Base-by-base conservation (phyloP, 2,329 filamentous ascomycete genomes). In the Dothidotthia symphoricarpi region DNA sequence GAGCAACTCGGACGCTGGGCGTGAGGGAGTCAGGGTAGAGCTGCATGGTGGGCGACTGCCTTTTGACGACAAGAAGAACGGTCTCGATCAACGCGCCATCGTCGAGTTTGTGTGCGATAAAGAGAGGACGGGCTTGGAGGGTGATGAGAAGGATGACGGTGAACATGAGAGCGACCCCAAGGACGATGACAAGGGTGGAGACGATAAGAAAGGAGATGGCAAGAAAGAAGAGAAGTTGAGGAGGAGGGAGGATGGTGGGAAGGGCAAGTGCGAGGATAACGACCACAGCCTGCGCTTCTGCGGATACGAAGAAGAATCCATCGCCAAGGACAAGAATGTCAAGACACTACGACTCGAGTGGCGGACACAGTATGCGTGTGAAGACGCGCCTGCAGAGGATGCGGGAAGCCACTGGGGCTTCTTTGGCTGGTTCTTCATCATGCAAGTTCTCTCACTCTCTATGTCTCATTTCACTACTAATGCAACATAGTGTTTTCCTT, bases 391-490 rank as follows among this genome's bases (percentile, higher is more conserved):
- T 16, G 69, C 71, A 31, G 69, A 73, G 12, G 71, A 69, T 28
- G 64, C 70, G 41, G 71, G 72, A 40, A 73, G 74, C 36, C 77
- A 81, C 61, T 97, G 91, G 93, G 93, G 93, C 2, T 93, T 96
- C 74, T 97, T 97, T 61, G 96, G 91, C 13, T 98, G 93, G 93
- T 80, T 97, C 59, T 80, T 97, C 53, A 82, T 98, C 53, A 81
- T 97, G 89, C 95, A 71, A 76, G 86, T 40, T 26, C 12, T 13
- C 9, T 17, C 13, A 13, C 17, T 9, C 13, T n/a, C 26, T 13
- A 31, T 11, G 13, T 5, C 29, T 19, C 13, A 13, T 32, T 31
- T 8, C 33, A 24, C 7, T 6, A 9, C 17, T 27, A 2, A 12
- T 40, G 36, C 50, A 56, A 44, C 56, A 22, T 51, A 95, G 90